Conservation (phyloP, 106 monocot genomes). For the Allium cepa region DNA sequence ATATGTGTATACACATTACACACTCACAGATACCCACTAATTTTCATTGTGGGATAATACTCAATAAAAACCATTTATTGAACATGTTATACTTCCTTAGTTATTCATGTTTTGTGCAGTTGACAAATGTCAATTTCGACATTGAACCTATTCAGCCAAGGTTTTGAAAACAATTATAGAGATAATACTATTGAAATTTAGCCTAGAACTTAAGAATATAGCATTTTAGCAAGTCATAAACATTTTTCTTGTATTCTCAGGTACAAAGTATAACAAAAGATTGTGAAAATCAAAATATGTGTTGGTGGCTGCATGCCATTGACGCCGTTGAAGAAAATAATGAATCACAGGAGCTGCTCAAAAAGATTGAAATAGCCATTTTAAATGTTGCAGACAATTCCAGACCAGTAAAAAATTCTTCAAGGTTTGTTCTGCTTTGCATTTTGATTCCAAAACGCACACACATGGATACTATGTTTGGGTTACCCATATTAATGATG, state of each 20-base stretch:
- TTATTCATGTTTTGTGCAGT: no score
- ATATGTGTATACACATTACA: no score
- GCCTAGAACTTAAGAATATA: no score
- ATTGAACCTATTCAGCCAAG: no score
- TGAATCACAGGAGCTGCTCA: slow-evolving; percentile 44
- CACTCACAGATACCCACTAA: no score
- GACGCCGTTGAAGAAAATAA: slow-evolving; percentile 57
- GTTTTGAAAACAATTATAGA: no score
- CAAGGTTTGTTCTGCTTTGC: slow-evolving; percentile 37
- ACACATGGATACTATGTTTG: neutral
- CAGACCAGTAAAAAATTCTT: slow-evolving; percentile 48
- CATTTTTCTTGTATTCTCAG: slow-evolving; percentile 21
- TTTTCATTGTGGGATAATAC: no score
- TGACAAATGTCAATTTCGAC: no score
- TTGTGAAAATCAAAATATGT: slow-evolving; percentile 29
- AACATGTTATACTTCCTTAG: no score
- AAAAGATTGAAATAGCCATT: slow-evolving; percentile 67
- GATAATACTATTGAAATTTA: no score
- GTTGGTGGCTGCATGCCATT: slow-evolving; percentile 86
- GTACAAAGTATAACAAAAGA: slow-evolving; percentile 48
- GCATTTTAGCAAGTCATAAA: no score
- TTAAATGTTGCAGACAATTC: slow-evolving; percentile 30
- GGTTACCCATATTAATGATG: neutral
- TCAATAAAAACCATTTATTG: no score
- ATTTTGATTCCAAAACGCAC: neutral